phyloP scores from a whole-genome alignment of 768 basidiomycete species.

The Macrolepiota dolichaula region DNA sequence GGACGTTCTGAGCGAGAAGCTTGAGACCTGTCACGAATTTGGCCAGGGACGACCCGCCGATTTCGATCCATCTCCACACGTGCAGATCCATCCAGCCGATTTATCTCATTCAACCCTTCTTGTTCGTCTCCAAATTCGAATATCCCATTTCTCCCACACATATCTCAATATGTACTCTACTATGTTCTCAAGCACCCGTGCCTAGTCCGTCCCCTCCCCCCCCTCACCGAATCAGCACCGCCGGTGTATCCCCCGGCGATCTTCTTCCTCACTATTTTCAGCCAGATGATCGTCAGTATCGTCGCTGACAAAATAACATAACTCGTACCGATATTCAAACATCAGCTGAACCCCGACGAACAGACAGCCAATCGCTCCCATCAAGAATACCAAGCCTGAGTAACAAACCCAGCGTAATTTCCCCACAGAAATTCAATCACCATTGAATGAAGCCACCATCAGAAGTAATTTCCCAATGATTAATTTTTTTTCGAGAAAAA shows the following conservation, averaged over 20 bases:
- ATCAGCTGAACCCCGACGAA: slow-evolving; percentile 88
- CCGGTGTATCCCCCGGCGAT: slow-evolving; percentile 40
- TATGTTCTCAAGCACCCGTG: background rate
- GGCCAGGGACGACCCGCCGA: slow-evolving; percentile 1
- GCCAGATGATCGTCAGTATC: background rate
- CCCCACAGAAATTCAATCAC: background rate
- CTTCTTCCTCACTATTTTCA: slow-evolving; percentile 13
- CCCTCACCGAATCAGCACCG: slow-evolving; percentile 39
- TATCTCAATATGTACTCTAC: background rate
- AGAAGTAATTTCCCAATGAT: background rate
- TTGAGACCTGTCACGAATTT: background rate
- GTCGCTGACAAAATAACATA: background rate
- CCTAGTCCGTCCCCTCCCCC: background rate
- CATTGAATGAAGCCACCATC: background rate
- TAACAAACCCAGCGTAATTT: background rate
- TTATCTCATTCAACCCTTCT: background rate
- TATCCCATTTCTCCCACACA: background rate
- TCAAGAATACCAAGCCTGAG: slow-evolving; percentile 65
- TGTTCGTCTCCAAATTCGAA: background rate
- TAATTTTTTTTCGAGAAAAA: background rate
- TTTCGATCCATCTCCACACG: slow-evolving; percentile 4
- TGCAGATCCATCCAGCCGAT: background rate
- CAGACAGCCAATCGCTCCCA: slow-evolving; percentile 54
- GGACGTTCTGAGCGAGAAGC: slow-evolving; percentile 8
- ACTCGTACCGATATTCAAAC: slow-evolving; percentile 88